These are phyloP conservation scores for Vinca minor DNA, from an alignment of 257 asterid species.

Conservation along the genomic window DNA sequence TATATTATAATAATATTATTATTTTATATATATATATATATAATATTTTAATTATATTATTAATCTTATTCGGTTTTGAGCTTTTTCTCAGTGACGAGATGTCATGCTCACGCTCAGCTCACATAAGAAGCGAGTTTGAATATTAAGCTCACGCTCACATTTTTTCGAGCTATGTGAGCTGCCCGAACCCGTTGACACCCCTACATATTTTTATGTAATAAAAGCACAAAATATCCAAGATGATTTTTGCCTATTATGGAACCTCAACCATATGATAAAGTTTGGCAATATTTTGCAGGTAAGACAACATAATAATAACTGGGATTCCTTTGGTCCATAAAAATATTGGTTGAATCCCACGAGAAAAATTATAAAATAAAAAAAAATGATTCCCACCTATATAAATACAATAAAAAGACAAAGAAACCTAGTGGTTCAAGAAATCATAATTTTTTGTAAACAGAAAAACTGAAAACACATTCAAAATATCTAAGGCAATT, in stretches of 20 bases:
- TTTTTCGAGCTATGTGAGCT: too few species aligned
- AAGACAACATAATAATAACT: background rate
- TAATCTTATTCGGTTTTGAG: too few species aligned
- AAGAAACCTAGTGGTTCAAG: background rate
- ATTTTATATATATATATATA: too few species aligned
- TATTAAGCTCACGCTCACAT: too few species aligned
- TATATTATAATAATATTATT: too few species aligned
- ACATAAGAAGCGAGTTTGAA: too few species aligned
- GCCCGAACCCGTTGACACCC: too few species aligned
- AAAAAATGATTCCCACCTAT: background rate
- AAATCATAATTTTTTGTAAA: background rate
- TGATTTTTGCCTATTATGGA: background rate
- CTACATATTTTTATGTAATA: background rate
- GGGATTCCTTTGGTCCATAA: background rate
- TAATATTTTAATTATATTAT: too few species aligned
- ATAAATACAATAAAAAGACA: background rate
- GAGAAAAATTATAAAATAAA: too few species aligned
- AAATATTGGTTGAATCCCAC: background rate
- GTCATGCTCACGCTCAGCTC: too few species aligned
- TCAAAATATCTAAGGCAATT: background rate
- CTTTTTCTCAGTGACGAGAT: too few species aligned
- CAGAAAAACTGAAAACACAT: background rate
- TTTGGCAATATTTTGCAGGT: slow-evolving; percentile 7
- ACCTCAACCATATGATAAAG: background rate
- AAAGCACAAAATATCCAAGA: background rate